Evolutionary conservation across 1,139 yeast genomes (phyloP).

Genomic region (Wickerhamomyces sp.): DNA sequence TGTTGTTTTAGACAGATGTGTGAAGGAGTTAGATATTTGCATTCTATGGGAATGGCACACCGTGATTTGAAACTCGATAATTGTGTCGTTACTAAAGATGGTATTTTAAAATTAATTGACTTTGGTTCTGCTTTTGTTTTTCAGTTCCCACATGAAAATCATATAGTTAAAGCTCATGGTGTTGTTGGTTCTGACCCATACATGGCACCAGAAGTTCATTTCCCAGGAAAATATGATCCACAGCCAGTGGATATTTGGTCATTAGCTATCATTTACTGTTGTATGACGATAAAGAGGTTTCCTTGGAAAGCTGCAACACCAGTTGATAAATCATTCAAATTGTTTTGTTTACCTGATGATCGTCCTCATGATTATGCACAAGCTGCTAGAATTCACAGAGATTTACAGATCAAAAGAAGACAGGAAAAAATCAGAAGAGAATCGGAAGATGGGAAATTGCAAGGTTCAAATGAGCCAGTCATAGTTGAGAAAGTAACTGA

Average conservation of each 20-base stretch:
- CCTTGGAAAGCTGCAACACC: constrained; percentile 95
- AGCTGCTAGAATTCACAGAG: constrained; percentile 44
- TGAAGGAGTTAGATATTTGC: constrained; percentile 80
- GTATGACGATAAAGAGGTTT: constrained; percentile 89
- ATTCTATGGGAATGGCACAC: constrained; percentile 87
- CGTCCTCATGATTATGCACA: constrained; percentile 37
- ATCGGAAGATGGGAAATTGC: constrained; percentile 20
- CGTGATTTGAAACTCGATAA: constrained; percentile 93
- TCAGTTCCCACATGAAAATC: constrained; percentile 82
- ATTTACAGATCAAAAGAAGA: constrained; percentile 33
- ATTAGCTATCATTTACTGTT: constrained; percentile 88
- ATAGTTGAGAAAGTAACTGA: constrained; percentile 12
- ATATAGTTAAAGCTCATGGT: constrained; percentile 79
- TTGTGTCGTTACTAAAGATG: constrained; percentile 82
- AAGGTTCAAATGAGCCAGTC: not conserved
- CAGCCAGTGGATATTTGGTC: constrained; percentile 96
- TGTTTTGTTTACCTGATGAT: constrained; percentile 42
- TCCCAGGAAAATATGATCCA: constrained; percentile 74
- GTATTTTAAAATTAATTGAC: constrained; percentile 87
- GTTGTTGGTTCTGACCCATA: constrained; percentile 98
- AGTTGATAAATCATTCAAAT: constrained; percentile 80
- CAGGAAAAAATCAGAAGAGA: constrained; percentile 19
- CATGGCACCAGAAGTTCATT: constrained; percentile 90
- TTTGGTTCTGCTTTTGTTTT: constrained; percentile 96
- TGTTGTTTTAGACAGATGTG: constrained; percentile 87